These are phyloP conservation scores for Heliocybe sulcata DNA, from an alignment of 1,284 basidiomycete genomes.

Conservation along the genomic window DNA sequence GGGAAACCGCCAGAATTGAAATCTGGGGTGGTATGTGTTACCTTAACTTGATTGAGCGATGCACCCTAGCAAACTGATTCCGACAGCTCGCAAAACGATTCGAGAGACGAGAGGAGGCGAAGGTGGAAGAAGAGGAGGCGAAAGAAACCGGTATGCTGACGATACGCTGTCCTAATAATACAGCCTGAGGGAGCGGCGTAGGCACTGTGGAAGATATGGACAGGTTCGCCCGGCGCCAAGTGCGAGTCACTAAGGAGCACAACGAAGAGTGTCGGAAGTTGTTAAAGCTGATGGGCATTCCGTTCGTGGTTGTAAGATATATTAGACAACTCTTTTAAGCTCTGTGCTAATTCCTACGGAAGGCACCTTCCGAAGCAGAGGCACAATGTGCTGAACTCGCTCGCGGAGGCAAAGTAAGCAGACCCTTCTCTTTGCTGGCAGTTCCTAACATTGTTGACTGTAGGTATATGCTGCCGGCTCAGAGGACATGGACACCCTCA, in stretches of 20 bases:
- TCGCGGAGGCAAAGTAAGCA: constrained; percentile 78
- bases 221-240: constrained; percentile 84
- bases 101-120: constrained; percentile 86
- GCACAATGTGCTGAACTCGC: constrained; percentile 98
- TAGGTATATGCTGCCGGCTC: constrained; percentile 95
- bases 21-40: constrained; percentile 81
- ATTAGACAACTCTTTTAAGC: neutral
- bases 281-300: constrained; percentile 94
- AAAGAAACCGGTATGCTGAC: constrained; percentile 73
- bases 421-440: neutral
- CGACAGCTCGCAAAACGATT: constrained; percentile 86
- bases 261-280: constrained; percentile 93
- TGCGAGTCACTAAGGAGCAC: constrained; percentile 93
- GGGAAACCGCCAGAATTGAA: constrained; percentile 98
- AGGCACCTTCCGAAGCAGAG: constrained; percentile 98
- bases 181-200: constrained; percentile 16
- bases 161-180: neutral
- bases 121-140: constrained; percentile 91
- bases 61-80: neutral
- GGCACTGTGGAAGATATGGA: constrained; percentile 91
- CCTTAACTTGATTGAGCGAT: constrained; percentile 2
- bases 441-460: neutral
- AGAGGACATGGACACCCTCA: constrained; percentile 99
- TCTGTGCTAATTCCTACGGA: constrained; percentile 7
- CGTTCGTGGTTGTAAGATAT: constrained; percentile 73